These are phyloP conservation scores for Juncus effusus DNA, from an alignment of 176 grass and related monocot species.

Conservation along the genomic window DNA sequence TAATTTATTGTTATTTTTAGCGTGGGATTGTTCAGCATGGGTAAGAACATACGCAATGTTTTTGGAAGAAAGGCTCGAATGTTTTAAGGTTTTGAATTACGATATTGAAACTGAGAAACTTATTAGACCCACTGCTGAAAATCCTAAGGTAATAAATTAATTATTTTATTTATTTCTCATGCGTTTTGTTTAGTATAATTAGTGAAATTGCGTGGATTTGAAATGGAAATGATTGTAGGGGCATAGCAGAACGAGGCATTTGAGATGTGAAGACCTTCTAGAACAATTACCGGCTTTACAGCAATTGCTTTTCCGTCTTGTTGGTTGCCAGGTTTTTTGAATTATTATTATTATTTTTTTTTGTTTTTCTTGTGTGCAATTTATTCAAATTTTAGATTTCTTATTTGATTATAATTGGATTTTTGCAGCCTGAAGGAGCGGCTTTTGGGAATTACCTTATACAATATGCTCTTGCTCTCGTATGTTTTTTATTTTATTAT, in stretches of 20 bases:
- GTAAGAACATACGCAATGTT: constrained; percentile 76
- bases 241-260: constrained; percentile 79
- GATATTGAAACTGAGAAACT: constrained; percentile 73
- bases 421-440: constrained; percentile 71
- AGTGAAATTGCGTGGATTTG: constrained; percentile 1
- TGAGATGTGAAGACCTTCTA: constrained; percentile 61
- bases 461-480: constrained; percentile 73
- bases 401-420: constrained; percentile 20
- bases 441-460: constrained; percentile 87
- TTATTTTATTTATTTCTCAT: constrained; percentile 3
- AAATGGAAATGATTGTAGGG: constrained; percentile 43
- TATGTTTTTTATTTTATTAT: constrained; percentile 26
- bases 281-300: constrained; percentile 91
- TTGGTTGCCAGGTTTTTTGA: constrained; percentile 62
- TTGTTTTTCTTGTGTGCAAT: background rate
- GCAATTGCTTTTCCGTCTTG: constrained; percentile 71
- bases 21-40: constrained; percentile 96
- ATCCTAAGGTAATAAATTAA: constrained; percentile 51
- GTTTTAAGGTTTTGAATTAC: constrained; percentile 76
- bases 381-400: background rate
- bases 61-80: constrained; percentile 82
- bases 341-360: background rate
- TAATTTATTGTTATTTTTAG: constrained; percentile 33
- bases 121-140: constrained; percentile 48
- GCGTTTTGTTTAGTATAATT: background rate